Percentiles rank a stretch among this genome's conserved stretches.
These are phyloP conservation scores for Malassezia psittaci DNA, from an alignment of 1,284 basidiomycete genomes.

Conservation along the genomic window DNA sequence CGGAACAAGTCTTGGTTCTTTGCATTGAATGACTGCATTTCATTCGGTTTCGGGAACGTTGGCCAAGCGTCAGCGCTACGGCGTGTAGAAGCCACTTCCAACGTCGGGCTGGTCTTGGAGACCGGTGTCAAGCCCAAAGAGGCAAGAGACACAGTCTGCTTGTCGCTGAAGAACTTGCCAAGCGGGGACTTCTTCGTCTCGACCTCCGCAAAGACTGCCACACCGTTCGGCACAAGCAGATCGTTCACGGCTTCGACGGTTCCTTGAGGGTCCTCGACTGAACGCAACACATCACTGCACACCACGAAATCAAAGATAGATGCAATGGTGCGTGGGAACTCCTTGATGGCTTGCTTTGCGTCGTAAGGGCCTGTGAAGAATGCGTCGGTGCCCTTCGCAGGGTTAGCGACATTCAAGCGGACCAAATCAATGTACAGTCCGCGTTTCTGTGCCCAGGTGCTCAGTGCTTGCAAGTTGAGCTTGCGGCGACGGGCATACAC, in stretches of 20 bases:
- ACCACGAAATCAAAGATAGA: conserved; percentile 13
- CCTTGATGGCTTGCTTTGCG: conserved; percentile 1
- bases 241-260: conserved; percentile 1
- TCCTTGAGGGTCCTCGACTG: not conserved
- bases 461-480: conserved; percentile 13
- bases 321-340: conserved; percentile 9
- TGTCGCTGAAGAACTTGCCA: conserved; percentile 1
- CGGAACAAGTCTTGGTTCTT: not conserved
- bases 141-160: not conserved
- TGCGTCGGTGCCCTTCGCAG: conserved; percentile 3
- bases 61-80: conserved; percentile 12
- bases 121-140: conserved; percentile 5
- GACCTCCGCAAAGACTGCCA: conserved; percentile 9
- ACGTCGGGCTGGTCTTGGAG: conserved; percentile 3
- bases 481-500: conserved; percentile 17
- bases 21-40: not conserved
- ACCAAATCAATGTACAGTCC: conserved; percentile 16
- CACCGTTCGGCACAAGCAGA: conserved; percentile 15
- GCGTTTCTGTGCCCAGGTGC: conserved; percentile 9
- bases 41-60: not conserved
- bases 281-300: conserved; percentile 7
- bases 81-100: conserved; percentile 1
- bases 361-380: conserved; percentile 19
- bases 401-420: conserved; percentile 13
- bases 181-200: conserved; percentile 2